These are phyloP conservation scores for Psophocarpus tetragonolobus DNA, from an alignment of 306 rosid genomes.

Conservation along the genomic window DNA sequence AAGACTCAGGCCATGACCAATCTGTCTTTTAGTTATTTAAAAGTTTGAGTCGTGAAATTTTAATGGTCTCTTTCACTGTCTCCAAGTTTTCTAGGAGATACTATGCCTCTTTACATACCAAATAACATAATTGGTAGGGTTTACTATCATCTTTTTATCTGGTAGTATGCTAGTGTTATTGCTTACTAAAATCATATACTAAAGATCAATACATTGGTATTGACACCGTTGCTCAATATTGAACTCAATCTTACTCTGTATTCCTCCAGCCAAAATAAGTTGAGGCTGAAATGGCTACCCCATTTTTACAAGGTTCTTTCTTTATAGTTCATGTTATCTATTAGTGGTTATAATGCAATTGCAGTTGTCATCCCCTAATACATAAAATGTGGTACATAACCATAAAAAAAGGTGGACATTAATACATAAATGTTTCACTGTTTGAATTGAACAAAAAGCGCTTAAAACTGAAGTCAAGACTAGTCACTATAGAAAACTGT, in stretches of 20 bases:
- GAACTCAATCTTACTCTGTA: not conserved
- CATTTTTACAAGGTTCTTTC: not conserved
- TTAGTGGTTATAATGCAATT: not conserved
- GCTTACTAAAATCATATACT: not conserved
- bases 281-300: not conserved
- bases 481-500: not conserved
- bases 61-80: slow-evolving; percentile 29
- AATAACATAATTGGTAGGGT: slow-evolving; percentile 38
- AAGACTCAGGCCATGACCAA: slow-evolving; percentile 15
- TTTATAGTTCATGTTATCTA: not conserved
- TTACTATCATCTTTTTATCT: not conserved
- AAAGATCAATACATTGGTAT: slow-evolving; percentile 13
- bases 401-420: too few relatives aligned
- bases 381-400: too few relatives aligned
- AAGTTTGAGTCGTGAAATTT: slow-evolving; percentile 24
- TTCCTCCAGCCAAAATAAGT: not conserved
- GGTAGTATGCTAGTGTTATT: slow-evolving; percentile 13
- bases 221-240: not conserved
- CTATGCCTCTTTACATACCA: slow-evolving; percentile 35
- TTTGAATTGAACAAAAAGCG: not conserved
- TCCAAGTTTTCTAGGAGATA: slow-evolving; percentile 23
- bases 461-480: not conserved
- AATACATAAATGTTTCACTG: not conserved
- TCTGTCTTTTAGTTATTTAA: slow-evolving; percentile 39
- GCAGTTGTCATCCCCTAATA: not conserved